Conservation (phyloP, 2,329 filamentous ascomycete genomes). For the Cryphonectria japonica region DNA sequence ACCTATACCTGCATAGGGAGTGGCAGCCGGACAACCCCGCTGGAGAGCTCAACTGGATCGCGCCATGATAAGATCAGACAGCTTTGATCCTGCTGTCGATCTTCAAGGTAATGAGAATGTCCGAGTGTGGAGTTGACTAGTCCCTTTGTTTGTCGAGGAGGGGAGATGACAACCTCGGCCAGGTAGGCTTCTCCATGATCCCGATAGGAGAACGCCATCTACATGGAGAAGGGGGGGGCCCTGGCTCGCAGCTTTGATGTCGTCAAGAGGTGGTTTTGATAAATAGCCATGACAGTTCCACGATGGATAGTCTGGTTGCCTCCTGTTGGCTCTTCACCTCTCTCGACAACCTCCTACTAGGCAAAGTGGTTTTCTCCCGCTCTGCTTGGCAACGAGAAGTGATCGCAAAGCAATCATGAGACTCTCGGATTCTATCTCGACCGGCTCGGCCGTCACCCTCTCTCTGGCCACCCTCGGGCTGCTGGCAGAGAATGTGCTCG, state of each 20-base stretch:
- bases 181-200: neutral
- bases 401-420: slow-evolving; percentile 14
- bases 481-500: slow-evolving; percentile 33
- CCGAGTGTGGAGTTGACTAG: neutral
- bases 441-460: slow-evolving; percentile 17
- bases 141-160: neutral
- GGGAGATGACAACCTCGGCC: neutral
- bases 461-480: slow-evolving; percentile 26
- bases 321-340: neutral
- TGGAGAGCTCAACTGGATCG: neutral
- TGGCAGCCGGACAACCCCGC: neutral
- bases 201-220: neutral
- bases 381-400: slow-evolving; percentile 4
- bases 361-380: neutral
- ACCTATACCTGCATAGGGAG: slow-evolving; percentile 9
- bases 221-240: neutral
- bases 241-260: neutral
- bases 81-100: neutral
- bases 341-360: neutral
- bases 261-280: neutral
- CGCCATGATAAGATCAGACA: neutral
- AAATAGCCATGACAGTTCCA: neutral
- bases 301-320: neutral
- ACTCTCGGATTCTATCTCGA: neutral
- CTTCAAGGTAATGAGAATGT: slow-evolving; percentile 1